A percentile compares a stretch with the other conserved stretches of the same genome.
phyloP scores from a whole-genome alignment of 176 grass and related monocot species.

The Avena insularis region DNA sequence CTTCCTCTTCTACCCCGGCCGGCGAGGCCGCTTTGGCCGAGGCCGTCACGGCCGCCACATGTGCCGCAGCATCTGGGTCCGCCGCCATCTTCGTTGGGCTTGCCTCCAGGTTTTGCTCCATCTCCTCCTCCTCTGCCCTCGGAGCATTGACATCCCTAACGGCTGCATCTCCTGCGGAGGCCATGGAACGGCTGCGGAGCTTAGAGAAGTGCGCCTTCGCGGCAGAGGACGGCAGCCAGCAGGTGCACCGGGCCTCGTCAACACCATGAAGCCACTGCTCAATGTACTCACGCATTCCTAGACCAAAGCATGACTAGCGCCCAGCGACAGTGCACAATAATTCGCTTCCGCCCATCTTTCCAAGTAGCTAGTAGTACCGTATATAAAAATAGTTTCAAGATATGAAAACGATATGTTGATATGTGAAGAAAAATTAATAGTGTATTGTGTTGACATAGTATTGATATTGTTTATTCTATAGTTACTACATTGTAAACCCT shows the following conservation, averaged over 20 bases:
- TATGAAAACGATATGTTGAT: too few species aligned
- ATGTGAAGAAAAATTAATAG: too few species aligned
- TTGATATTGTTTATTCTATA: too few species aligned
- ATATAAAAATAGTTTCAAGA: too few species aligned
- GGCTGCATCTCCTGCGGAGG: conserved; percentile 33
- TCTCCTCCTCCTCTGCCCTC: conserved; percentile 49
- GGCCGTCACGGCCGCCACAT: conserved; percentile 40
- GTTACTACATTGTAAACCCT: too few species aligned
- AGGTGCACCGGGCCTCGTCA: conserved; percentile 63
- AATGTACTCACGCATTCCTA: conserved; percentile 59
- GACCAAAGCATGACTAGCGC: not conserved
- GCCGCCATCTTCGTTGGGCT: conserved; percentile 58
- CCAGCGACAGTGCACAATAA: too few species aligned
- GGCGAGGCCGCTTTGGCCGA: conserved; percentile 48
- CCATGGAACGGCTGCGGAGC: conserved; percentile 45
- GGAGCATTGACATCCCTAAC: not conserved
- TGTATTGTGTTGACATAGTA: too few species aligned
- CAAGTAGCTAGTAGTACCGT: too few species aligned
- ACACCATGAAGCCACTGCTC: conserved; percentile 61
- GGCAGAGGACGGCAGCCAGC: conserved; percentile 58
- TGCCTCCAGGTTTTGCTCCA: not conserved
- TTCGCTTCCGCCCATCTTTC: too few species aligned
- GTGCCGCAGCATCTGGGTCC: conserved; percentile 44
- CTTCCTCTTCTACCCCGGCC: not conserved
- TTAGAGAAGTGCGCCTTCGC: conserved; percentile 53